Evolutionary conservation across 2,329 filamentous ascomycete species (phyloP), one percentile per base, ranked within the genome.

Genomic region (Septoria linicola): DNA sequence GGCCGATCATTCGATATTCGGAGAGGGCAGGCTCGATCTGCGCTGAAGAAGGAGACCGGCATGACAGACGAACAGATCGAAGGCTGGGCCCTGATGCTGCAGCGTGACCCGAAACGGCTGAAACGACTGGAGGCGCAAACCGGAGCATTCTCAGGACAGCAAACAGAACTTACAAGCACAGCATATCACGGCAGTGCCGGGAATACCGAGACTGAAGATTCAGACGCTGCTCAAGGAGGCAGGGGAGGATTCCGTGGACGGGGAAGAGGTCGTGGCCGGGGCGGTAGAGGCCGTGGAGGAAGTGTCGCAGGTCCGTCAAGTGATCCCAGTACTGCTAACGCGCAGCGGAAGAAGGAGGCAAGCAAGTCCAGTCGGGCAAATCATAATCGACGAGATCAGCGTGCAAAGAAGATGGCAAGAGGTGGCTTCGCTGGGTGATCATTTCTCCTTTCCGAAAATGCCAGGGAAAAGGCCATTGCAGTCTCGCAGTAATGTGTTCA

Each of bases 51-150:
- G 17, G 84, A 90, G 53, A 95, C 89, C 1, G 85, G 85, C 3
- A 89, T 96, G 89, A 90, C 89, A 0, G 91, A 97, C 61, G 92
- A 97, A 70, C 84, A 87, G 2, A 86, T 99, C 27, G 93, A 97
- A 70, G 93, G 93, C 4, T 99, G 92, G 91, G 89, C 81, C 0
- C 74, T 96, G 41, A 95, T 97, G 88, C 72, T 96, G 6, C 73
- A 76, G 10, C 80, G 91, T 25, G 86, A 92, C 61, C 80, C 87
- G 1, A 80, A 81, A 62, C 80, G 85, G 53, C 74, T 85, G 67
- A 80, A 81, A 50, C 78, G 80, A 49, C 72, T 97, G 36, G 88
- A 96, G 69, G 78, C 78, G 43, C 85, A 83, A 64, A 87, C 85
- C 62, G 78, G 79, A 8, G 75, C 79, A 14, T 88, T 87, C 58